Evolutionary conservation across 2,329 filamentous ascomycete species (phyloP), one percentile per base, ranked within the genome.

Genomic region (Aureobasidium zeae): DNA sequence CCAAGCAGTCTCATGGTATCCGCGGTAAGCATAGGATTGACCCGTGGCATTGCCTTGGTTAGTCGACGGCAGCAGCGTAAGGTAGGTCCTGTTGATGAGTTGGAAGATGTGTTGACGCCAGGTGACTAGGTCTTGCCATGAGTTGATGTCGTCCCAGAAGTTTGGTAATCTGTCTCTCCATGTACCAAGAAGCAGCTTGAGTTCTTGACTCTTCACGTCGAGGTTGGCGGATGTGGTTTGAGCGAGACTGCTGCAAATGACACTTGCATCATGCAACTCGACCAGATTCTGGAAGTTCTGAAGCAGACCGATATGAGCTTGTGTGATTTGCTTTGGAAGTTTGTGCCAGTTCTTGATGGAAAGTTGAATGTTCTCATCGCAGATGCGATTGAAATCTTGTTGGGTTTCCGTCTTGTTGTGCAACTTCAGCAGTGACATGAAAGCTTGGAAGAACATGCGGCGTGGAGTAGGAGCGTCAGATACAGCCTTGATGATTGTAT

Each of bases 81-180:
- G 75, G 58, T 98, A 99, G 0, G 87, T 94, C 36, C 77, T 79
- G 61, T 99, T 98, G 66, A 99, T 96, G 17, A 98, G 75, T 46
- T 87, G 83, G 69, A 99, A 99, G 48, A 99, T 95, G 63, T 99
- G 91, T 61, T 98, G 93, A 53, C 91, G 80, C 91, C 91, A 99
- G 1, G 91, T 98, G n/a, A 99, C 91, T 29, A 99, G 71, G 59
- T 98, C 93, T 62, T 98, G 91, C 91, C 91, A 99, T 28, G 91
- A 86, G 51, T 93, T 94, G 63, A 99, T 98, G 61, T 99, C 91
- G 61, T 99, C 91, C 91, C 91, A 99, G 3, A 94, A 83, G 58
- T 99, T 99, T 2, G 91, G 91, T 41, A 98, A 69, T 36, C 91
- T 78, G 60, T 99, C 91, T 46, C 91, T 80, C 91, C 91, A 99